Evolutionary conservation across 139 green algal genomes (phyloP).

Genomic region (Chlorella sp.): DNA sequence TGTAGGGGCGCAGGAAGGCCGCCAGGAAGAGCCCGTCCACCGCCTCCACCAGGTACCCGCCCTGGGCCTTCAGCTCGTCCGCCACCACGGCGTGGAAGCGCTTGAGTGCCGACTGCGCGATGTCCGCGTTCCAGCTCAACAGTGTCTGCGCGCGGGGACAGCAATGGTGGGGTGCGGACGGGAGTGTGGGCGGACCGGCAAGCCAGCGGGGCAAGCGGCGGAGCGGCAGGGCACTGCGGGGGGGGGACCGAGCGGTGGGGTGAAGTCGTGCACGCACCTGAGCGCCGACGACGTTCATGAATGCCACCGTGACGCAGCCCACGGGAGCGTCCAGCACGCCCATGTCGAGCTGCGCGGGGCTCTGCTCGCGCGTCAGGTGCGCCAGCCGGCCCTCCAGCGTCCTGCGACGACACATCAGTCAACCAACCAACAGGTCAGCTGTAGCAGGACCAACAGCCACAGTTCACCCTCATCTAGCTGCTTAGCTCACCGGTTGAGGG

Average conservation of each 20-base stretch:
- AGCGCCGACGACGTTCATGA: conserved; percentile 34
- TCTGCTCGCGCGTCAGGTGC: conserved; percentile 11
- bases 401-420: background rate
- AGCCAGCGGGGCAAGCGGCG: too few species aligned
- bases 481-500: conserved; percentile 19
- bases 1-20: conserved; percentile 23
- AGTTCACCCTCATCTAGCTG: too few species aligned
- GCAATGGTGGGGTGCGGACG: background rate
- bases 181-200: too few species aligned
- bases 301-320: conserved; percentile 31
- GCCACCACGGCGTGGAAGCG: conserved; percentile 30
- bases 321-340: conserved; percentile 27
- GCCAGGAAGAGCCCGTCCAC: conserved; percentile 41
- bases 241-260: too few species aligned
- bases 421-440: background rate
- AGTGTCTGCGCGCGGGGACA: conserved; percentile 18
- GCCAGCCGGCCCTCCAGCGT: conserved; percentile 26
- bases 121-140: conserved; percentile 28
- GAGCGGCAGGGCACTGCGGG: too few species aligned
- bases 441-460: background rate
- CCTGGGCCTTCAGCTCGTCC: conserved; percentile 14
- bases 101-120: conserved; percentile 27
- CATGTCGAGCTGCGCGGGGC: conserved; percentile 4
- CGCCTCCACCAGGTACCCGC: conserved; percentile 35
- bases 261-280: too few species aligned